Conservation (phyloP, 2,329 filamentous ascomycete species). For the Aureobasidium sp. region DNA sequence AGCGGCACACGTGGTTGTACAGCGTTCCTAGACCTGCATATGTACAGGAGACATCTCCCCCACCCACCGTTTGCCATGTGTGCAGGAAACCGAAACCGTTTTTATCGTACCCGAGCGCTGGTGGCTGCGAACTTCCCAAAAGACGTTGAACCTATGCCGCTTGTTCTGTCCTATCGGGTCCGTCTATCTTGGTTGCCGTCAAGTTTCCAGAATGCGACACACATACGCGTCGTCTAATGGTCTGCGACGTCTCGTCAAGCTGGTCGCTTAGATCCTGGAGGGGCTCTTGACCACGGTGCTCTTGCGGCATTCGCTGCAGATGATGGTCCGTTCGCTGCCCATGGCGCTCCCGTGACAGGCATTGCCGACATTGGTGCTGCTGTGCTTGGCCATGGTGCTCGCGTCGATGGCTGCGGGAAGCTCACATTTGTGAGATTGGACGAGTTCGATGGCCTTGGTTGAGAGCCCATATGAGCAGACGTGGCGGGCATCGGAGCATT, state of each 20-base stretch:
- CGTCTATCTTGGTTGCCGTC: not conserved
- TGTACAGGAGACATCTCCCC: not conserved
- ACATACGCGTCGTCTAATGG: not conserved
- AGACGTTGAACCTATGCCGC: not conserved
- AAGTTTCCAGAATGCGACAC: not conserved
- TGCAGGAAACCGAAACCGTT: not conserved
- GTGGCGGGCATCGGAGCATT: constrained; percentile 24
- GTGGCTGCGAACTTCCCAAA: not conserved
- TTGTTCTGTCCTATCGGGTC: not conserved
- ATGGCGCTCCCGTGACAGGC: constrained; percentile 18
- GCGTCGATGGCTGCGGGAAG: not conserved
- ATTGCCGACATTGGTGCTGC: constrained; percentile 5
- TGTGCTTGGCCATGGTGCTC: constrained; percentile 23
- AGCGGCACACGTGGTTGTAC: not conserved
- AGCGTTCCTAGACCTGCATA: not conserved
- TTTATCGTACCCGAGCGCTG: not conserved
- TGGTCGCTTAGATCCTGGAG: not conserved
- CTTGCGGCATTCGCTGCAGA: constrained; percentile 4
- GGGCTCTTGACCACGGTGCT: constrained; percentile 6
- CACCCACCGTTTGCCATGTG: constrained; percentile 7
- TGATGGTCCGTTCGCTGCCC: constrained; percentile 16
- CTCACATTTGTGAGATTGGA: constrained; percentile 5
- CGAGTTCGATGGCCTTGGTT: constrained; percentile 19
- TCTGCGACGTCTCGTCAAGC: not conserved
- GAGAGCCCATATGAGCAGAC: constrained; percentile 24